Percentiles rank a stretch among this genome's conserved stretches.
phyloP scores from a whole-genome alignment of 139 green algal species.

The Closterium sp. region DNA sequence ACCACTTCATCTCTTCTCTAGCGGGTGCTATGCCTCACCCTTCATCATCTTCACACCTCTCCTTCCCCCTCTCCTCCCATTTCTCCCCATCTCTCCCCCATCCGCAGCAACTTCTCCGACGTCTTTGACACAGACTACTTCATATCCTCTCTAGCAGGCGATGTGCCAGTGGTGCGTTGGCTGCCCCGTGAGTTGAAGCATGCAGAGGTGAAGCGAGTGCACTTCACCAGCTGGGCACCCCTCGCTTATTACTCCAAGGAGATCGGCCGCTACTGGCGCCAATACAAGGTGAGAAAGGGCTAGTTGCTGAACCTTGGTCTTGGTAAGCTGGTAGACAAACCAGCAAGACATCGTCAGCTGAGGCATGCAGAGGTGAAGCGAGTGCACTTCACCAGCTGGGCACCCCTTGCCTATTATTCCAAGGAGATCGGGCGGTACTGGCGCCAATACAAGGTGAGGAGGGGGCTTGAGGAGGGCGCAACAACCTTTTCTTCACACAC shows the following conservation, averaged over 20 bases:
- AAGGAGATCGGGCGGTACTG: neutral
- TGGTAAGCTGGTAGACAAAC: too few relatives aligned
- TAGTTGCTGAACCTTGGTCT: too few relatives aligned
- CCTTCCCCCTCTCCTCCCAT: neutral
- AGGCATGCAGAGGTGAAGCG: too few relatives aligned
- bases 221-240: constrained; percentile 23
- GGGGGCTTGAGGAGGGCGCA: too few relatives aligned
- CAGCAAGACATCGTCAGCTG: too few relatives aligned
- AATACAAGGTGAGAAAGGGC: constrained; percentile 22
- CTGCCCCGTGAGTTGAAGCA: constrained; percentile 8
- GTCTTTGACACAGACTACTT: constrained; percentile 33
- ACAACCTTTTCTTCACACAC: too few relatives aligned
- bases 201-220: neutral
- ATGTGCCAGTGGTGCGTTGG: constrained; percentile 7
- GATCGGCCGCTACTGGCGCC: constrained; percentile 5
- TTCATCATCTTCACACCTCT: too few relatives aligned
- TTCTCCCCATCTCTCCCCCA: neutral
- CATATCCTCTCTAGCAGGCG: neutral
- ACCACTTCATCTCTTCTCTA: constrained; percentile 16
- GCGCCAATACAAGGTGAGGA: constrained; percentile 7
- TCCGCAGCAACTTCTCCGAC: constrained; percentile 36
- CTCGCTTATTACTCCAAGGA: constrained; percentile 26
- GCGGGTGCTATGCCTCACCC: neutral
- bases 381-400: too few relatives aligned
- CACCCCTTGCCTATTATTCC: too few relatives aligned